These are phyloP conservation scores for Papiliotrema flavescens DNA, from an alignment of 1,284 basidiomycete species.

Conservation along the genomic window DNA sequence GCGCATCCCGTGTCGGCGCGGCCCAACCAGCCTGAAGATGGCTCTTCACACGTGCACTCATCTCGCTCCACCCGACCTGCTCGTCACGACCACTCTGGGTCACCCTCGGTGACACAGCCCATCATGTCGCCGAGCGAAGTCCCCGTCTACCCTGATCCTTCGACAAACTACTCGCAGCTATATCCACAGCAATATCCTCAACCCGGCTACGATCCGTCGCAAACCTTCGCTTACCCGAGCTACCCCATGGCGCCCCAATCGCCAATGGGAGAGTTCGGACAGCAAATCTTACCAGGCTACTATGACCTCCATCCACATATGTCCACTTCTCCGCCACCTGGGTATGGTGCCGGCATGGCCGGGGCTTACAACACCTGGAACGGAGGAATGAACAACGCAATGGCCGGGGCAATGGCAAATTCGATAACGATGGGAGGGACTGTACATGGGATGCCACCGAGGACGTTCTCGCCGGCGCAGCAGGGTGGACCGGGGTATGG, in stretches of 20 bases:
- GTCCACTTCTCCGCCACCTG: neutral
- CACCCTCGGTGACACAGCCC: neutral
- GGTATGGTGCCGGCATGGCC: neutral
- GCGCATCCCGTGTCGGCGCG: neutral
- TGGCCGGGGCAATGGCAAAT: neutral
- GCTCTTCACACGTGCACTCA: neutral
- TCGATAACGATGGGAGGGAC: too few relatives aligned
- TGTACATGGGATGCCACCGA: neutral
- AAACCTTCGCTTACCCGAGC: neutral
- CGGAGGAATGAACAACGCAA: neutral
- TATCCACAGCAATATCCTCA: neutral
- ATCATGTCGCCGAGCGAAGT: neutral
- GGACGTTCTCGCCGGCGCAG: neutral
- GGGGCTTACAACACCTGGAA: neutral
- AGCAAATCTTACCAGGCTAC: neutral
- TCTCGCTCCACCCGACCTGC: neutral
- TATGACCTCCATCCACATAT: neutral
- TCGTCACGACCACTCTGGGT: neutral
- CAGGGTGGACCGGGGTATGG: neutral
- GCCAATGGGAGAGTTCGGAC: neutral
- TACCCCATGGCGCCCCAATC: neutral
- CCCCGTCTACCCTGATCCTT: too few relatives aligned
- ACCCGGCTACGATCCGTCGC: neutral
- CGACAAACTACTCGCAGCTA: too few relatives aligned
- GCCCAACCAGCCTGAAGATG: neutral